Evolutionary conservation across 2,329 filamentous ascomycete species (phyloP), one percentile per base, ranked within the genome.

Genomic region (Atkinsonella hypoxylon): DNA sequence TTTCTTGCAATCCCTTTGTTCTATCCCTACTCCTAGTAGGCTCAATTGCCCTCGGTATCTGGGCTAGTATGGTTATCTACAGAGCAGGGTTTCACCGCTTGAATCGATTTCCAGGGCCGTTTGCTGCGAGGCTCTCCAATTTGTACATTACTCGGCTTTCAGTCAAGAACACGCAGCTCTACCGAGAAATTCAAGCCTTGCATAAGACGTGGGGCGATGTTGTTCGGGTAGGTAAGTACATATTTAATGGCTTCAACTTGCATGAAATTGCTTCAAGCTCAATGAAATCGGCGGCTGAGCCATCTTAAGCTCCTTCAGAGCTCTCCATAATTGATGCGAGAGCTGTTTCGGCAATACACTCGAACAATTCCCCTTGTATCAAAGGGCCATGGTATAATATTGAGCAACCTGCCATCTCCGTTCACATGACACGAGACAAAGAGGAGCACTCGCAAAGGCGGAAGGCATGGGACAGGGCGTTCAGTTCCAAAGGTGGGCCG

Each of bases 221-320:
- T 17, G 48, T 53, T 2, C 39, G 51, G 10, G 40, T 53, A 8
- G 51, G 51, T 49, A 26, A 49, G 46, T 39, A n/a, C n/a, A 30
- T 48, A 18, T 13, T 2, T 6, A 17, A 10, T 26, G n/a, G n/a
- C n/a, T 30, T 11, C n/a, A 15, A 9, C 38, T 9, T 13, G n/a
- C 7, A 8, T 15, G n/a, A 39, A 15, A 7, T 12, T 11, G 6
- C 40, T 22, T 7, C 22, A 13, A 34, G 31, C 6, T 32, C 7
- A 32, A 32, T 12, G 12, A 32, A 9, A 20, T 36, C 41, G 20
- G 11, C n/a, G n/a, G n/a, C n/a, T 22, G 22, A 10, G 3, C 7
- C 20, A n/a, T 10, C 22, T 26, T 45, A 6, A 11, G 47, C 39
- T 3, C 47, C 47, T 9, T 43, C 38, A 4, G 47, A 43, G 17